Evolutionary conservation across 345 rosid species (phyloP), one percentile per base, ranked within the genome.

Genomic region (Combretum micranthum): DNA sequence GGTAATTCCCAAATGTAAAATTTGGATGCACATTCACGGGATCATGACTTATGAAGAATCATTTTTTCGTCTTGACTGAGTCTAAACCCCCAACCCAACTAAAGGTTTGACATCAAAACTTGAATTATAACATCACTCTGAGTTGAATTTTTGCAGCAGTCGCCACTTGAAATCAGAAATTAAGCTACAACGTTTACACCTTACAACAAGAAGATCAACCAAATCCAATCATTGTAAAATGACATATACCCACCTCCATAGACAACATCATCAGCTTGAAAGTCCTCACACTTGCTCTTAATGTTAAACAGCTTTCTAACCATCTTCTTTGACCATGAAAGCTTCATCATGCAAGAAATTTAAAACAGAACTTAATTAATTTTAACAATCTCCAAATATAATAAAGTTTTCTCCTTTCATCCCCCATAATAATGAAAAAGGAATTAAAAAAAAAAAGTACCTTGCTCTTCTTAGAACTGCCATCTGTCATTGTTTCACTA

Each of bases 271-370:
- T 92, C 95, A n/a, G 99, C 89, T 66, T 86, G 91, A 69, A 83
- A 86, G 50, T 85, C 87, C 69, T 87, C 94, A 39, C 60, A 71
- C 80, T 93, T 93, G 86, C 90, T 77, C 82, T 78, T 87, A 85
- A 93, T 76, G 73, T 89, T 93, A 72, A 89, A 89, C 90, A 80
- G 76, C 77, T 89, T 93, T 67, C 94, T 85, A 69, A 82, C 87
- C 86, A 88, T 80, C 75, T 79, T 89, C 70, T 85, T 89, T 55
- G 99, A 82, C 97, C 99, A 93, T 19, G 99, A 83, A 70, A 93
- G 73, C 99, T 93, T 82, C 75, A 80, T 55, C 69, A 72, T 50
- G 53, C 52, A 26, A 20, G 44, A 25, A 47, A 32, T 43, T 48
- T 52, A 58, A 8, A 0, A 16, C 14, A 51, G 48, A 26, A 25